Evolutionary conservation across 139 green algal genomes (phyloP), one percentile per base, ranked within the genome.

Genomic region (Desmodesmus armatus): DNA sequence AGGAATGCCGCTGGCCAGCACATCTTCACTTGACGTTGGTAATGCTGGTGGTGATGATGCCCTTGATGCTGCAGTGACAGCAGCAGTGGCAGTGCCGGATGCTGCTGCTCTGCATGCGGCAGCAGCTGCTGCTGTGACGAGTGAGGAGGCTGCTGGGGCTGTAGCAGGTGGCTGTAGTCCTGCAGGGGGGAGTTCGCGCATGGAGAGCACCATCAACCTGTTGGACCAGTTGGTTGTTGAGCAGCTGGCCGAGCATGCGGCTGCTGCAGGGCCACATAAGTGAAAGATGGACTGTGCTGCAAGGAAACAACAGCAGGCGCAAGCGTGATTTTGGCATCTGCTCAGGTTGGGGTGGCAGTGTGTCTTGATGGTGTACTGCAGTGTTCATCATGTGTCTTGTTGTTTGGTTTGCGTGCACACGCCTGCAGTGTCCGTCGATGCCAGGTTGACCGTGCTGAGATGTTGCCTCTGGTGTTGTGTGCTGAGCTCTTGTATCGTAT

Each of bases 191-290:
- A 29, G n/a, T 2, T 69, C 60, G n/a, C 15, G 40, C 21, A 75
- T 84, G 62, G 62, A 84, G 39, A 15, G 41, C 17, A 84, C 78
- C 19, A 84, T 84, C 21, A 35, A 40, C 23, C 41, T 76, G 62
- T 53, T 84, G 39, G 78, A 84, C 29, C 29, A 41, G 62, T 39
- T 84, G 39, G 31, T 84, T 40, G 78, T 40, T 13, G 31, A 41
- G 17, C 62, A 77, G 62, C 15, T 84, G 40, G 41, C 41, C 7
- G 78, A 71, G 43, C 43, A 77, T n/a, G 62, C 78, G 17, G 29
- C 78, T 44, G 76, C 76, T 35, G 73, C 72, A 63, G 72, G 72
- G 7, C 43, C 72, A 72, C 29, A 5, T 19, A 67, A 67, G 58
- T 67, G 31, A n/a, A 19, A 67, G 21, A 67, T 3, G 73, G 73